Conservation (phyloP, 169 alveolate species). For the Cryptosporidium bovis region DNA sequence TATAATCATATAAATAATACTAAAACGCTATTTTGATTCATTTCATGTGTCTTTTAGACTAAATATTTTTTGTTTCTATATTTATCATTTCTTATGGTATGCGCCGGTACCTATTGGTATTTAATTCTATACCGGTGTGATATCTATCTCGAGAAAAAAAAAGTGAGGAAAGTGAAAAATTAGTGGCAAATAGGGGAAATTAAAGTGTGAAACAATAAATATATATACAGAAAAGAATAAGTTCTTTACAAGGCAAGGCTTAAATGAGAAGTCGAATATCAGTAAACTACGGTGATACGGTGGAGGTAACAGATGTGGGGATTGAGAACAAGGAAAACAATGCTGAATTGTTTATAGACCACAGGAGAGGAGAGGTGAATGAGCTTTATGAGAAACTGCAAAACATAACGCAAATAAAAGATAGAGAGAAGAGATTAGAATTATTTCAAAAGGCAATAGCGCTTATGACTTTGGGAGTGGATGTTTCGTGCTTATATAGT, state of each 20-base stretch:
- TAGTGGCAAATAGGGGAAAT: too few species aligned
- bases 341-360: slow-evolving; percentile 85
- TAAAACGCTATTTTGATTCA: too few species aligned
- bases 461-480: slow-evolving; percentile 93
- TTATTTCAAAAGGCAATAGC: slow-evolving; percentile 91
- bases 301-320: slow-evolving; percentile 6
- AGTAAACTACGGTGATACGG: slow-evolving; percentile 58
- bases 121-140: too few species aligned
- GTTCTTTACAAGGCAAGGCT: not conserved
- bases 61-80: not conserved
- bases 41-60: not conserved
- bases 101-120: not conserved
- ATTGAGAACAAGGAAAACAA: slow-evolving; percentile 3
- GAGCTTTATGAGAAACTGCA: slow-evolving; percentile 83
- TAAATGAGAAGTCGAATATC: slow-evolving; percentile 59
- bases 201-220: too few species aligned
- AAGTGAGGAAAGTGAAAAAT: too few species aligned
- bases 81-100: not conserved
- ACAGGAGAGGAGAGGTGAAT: slow-evolving; percentile 90
- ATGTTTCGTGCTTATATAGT: slow-evolving; percentile 95
- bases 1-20: too few species aligned
- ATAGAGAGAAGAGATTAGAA: slow-evolving; percentile 86
- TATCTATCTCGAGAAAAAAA: too few species aligned
- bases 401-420: slow-evolving; percentile 83
- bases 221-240: too few species aligned